These are phyloP conservation scores for Adansonia digitata DNA, from an alignment of 345 rosid species.

Conservation along the genomic window DNA sequence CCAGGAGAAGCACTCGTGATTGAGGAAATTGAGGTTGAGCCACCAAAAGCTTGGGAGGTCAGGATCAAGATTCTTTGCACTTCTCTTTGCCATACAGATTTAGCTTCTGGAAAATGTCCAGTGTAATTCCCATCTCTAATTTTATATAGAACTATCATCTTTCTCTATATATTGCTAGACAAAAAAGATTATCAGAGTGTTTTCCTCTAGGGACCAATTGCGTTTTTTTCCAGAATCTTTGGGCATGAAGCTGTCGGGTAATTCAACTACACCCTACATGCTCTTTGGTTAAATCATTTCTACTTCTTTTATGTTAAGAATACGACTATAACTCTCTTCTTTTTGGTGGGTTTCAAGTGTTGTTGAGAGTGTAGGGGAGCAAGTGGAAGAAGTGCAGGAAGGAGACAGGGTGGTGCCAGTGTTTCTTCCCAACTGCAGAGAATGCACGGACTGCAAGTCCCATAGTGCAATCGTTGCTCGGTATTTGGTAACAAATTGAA, in stretches of 20 bases:
- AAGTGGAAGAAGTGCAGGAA: constrained; percentile 46
- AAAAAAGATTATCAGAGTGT: neutral
- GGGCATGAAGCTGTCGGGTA: constrained; percentile 86
- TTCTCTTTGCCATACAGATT: constrained; percentile 65
- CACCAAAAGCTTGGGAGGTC: constrained; percentile 66
- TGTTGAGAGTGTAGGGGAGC: constrained; percentile 72
- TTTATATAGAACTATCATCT: neutral
- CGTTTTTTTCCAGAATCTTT: constrained; percentile 50
- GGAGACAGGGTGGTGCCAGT: constrained; percentile 63
- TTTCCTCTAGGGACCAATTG: constrained; percentile 35
- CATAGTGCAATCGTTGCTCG: constrained; percentile 43
- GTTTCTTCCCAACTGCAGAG: constrained; percentile 46
- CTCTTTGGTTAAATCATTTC: too few relatives aligned
- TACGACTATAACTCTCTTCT: neutral
- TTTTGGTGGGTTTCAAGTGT: constrained; percentile 25
- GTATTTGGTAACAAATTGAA: neutral
- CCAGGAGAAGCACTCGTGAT: constrained; percentile 46
- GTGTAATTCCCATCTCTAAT: constrained; percentile 27
- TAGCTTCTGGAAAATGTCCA: constrained; percentile 38
- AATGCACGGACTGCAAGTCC: constrained; percentile 53
- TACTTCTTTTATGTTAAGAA: neutral
- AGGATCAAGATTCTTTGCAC: constrained; percentile 69
- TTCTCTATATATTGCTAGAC: neutral
- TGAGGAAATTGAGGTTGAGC: constrained; percentile 66
- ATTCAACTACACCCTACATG: neutral